Base-by-base conservation (phyloP, 331 rosid genomes). In the Saraca asoca region DNA sequence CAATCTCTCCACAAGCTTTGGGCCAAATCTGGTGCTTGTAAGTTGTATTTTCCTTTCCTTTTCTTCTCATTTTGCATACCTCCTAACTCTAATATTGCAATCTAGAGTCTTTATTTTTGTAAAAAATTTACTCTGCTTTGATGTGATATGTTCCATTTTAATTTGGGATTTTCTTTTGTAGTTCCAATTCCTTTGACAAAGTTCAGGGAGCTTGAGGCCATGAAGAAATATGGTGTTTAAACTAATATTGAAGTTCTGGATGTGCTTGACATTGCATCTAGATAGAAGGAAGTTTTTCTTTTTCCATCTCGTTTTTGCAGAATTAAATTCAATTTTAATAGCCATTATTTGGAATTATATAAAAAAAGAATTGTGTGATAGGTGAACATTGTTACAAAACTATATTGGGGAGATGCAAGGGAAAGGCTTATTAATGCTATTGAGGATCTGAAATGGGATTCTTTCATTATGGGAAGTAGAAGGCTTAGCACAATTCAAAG, bases 381-480 rank as follows among this genome's bases (percentile, higher is more conserved):
- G 98, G 80, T 79, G 43, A 73, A 12, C 6, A 12, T 89, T 59
- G 61, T 92, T 56, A 58, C 93, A 19, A 93, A 93, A 71, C 39
- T 90, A 41, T 87, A 87, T 56, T 90, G 95, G 95, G 98, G 98
- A 17, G 98, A 93, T 79, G 90, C 96, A 16, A 85, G 96, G 66
- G 94, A 93, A 86, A 90, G 85, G 75, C 81, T 93, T 9, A 52
- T 93, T 43, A 79, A 90, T 7, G 81, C 95, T 2, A 52, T 84
- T 66, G 95, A 87, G 73, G 96, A 89, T 38, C 85, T 93, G 68
- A 90, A 93, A 70, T 74, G 90, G 76, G 90, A 93, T 45, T 73
- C 87, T 64, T 42, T 93, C 12, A 90, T 93, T 2, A 70, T 93
- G 88, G 96, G 96, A 78, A 93, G 90, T 81, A 93, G 96, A 79